Evolutionary conservation across 345 rosid genomes (phyloP).

Genomic region (Firmiana major): DNA sequence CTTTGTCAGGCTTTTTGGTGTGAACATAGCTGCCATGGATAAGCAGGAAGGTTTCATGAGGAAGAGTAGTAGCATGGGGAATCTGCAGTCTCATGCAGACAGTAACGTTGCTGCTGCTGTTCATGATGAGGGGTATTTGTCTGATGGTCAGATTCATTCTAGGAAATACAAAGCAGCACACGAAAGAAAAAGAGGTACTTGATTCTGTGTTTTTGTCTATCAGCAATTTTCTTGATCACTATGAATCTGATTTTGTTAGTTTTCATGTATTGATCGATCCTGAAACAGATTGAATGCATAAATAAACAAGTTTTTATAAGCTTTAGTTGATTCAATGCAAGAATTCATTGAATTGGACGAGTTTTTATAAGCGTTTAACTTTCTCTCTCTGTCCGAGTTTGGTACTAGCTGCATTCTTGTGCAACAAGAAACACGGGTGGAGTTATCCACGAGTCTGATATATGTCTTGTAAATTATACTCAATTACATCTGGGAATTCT

Average conservation of each 20-base stretch:
- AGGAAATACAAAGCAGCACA: constrained; percentile 20
- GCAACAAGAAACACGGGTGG: no score
- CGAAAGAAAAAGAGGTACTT: constrained; percentile 42
- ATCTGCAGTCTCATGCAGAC: constrained; percentile 25
- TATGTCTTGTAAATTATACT: not conserved
- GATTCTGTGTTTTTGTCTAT: not conserved
- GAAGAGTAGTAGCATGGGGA: constrained; percentile 44
- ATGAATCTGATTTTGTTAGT: not conserved
- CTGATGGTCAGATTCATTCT: constrained; percentile 47
- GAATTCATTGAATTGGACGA: no score
- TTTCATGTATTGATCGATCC: no score
- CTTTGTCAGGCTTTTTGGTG: constrained; percentile 54
- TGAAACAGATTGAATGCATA: not conserved
- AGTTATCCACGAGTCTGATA: not conserved
- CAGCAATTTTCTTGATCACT: not conserved
- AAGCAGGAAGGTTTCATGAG: constrained; percentile 26
- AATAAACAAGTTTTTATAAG: no score
- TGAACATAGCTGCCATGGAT: constrained; percentile 27
- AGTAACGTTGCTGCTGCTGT: constrained; percentile 5
- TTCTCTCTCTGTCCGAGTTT: no score
- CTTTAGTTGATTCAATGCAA: no score
- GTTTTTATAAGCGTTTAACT: no score
- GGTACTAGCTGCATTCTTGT: no score
- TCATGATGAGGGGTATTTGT: constrained; percentile 40
- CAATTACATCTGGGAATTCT: not conserved